These are phyloP conservation scores for Leccinum uliginosum DNA, from an alignment of 768 basidiomycete species.

Conservation along the genomic window DNA sequence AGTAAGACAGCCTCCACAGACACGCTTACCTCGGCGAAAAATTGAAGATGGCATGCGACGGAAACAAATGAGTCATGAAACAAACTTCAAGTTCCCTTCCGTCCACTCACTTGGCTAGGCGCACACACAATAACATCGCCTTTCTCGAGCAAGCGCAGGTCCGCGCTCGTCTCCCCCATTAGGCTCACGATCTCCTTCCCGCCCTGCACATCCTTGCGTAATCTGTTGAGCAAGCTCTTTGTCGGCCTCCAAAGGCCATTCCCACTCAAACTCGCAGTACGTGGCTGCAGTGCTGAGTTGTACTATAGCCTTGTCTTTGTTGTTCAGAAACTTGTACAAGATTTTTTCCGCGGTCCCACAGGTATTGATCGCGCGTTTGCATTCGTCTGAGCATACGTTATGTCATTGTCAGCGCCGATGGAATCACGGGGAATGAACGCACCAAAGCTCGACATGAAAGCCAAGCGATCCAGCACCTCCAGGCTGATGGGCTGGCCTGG, in stretches of 20 bases:
- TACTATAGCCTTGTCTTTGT: conserved; percentile 13
- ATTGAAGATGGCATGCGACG: too few species aligned
- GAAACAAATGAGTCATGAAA: too few species aligned
- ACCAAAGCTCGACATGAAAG: conserved; percentile 29
- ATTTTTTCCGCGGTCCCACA: conserved; percentile 1
- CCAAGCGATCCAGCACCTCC: too few species aligned
- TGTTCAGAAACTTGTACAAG: conserved; percentile 13
- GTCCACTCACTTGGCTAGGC: conserved; percentile 52
- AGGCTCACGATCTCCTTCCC: conserved; percentile 92
- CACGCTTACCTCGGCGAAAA: too few species aligned
- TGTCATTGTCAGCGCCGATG: neutral
- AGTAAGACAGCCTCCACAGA: neutral
- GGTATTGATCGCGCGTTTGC: conserved; percentile 7
- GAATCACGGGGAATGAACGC: neutral
- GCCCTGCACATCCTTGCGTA: conserved; percentile 61
- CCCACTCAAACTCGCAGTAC: conserved; percentile 24
- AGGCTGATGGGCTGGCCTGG: too few species aligned
- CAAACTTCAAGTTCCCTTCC: too few species aligned
- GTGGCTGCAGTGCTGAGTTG: conserved; percentile 23
- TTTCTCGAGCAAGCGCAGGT: conserved; percentile 84
- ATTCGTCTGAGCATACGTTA: conserved; percentile 6
- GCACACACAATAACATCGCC: conserved; percentile 94
- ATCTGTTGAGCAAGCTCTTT: conserved; percentile 4
- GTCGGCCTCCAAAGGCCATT: conserved; percentile 10
- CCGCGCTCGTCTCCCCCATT: conserved; percentile 92